Base-by-base conservation (phyloP, 1,284 basidiomycete species). In the Fomitopsis pinicola region DNA sequence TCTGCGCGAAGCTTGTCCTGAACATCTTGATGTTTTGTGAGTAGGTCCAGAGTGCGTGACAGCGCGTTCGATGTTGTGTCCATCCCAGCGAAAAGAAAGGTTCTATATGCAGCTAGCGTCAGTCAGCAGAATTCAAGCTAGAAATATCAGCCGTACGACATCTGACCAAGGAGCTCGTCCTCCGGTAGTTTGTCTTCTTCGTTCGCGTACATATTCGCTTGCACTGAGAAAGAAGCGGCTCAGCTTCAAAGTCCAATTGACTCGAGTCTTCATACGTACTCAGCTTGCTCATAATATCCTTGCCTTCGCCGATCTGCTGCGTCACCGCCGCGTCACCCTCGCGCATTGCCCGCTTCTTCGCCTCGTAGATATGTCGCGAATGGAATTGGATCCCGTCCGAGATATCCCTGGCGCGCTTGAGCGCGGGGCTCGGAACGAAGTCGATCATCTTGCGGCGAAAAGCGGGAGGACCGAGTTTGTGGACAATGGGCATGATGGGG, bases 241-340 rank as follows among this genome's bases (percentile, higher is more conserved):
- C 7, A 48, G 56, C 15, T 3, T 3, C 14, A 15, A 17, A 17
- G 26, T n/a, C 6, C 55, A 9, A 38, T 22, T 19, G 14, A 17
- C 12, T n/a, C 2, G 17, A 14, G 2, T 6, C 7, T 14, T 8
- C 19, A 28, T 14, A 67, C 70, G 52, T 58, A 75, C 72, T 53
- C n/a, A 75, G 58, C 8, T 68, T 66, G 62, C 73, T 73, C 59
- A 74, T 66, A 58, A 74, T 65, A 45, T 74, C 73, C 55, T 68
- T 69, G 7, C 72, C 71, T 50, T 73, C 70, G 4, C 68, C 70
- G 10, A 72, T 62, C 59, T 72, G 70, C n/a, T 66, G 62, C 17
- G 63, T 52, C 3, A 71, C 62, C 8, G 64, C 65, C 38, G 68
- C 67, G 40, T 73, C 72, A 14, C 71, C 71, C 15, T 46, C 44